Percentiles rank a stretch among this genome's conserved stretches.
phyloP scores from a whole-genome alignment of 805 yeast species.

The Cyberlindnera euphorbiae region DNA sequence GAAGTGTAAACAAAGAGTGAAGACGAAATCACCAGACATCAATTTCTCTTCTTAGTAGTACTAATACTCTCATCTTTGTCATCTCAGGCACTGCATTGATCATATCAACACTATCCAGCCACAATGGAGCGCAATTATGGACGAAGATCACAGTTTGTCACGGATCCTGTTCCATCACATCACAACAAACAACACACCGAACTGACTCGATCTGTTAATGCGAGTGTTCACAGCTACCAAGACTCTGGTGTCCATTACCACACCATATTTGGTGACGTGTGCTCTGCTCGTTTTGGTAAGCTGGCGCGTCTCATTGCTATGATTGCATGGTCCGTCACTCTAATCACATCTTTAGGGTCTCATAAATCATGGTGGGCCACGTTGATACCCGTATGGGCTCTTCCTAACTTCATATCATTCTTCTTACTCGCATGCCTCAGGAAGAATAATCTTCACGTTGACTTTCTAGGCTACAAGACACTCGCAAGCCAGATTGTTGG shows the following conservation, averaged over 20 bases:
- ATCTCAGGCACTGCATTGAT: too few species aligned
- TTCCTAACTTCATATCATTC: slow-evolving; percentile 27
- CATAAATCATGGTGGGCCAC: slow-evolving; percentile 23
- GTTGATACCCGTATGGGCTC: slow-evolving; percentile 14
- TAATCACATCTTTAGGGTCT: slow-evolving; percentile 23
- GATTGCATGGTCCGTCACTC: slow-evolving; percentile 25
- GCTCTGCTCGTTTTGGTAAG: slow-evolving; percentile 36
- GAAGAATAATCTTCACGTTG: slow-evolving; percentile 37
- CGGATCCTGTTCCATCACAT: not conserved
- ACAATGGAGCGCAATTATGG: too few species aligned
- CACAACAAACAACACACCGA: not conserved
- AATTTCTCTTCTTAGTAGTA: too few species aligned
- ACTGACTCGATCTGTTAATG: slow-evolving; percentile 5
- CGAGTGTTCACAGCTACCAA: slow-evolving; percentile 2
- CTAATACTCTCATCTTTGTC: too few species aligned
- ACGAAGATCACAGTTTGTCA: too few species aligned
- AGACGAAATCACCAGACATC: too few species aligned
- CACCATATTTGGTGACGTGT: slow-evolving; percentile 35
- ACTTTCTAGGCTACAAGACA: slow-evolving; percentile 30
- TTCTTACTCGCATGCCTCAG: slow-evolving; percentile 34
- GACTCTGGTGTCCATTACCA: slow-evolving; percentile 30
- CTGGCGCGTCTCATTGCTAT: slow-evolving; percentile 32
- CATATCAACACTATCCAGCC: too few species aligned
- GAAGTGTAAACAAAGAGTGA: too few species aligned
- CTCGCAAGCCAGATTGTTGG: slow-evolving; percentile 24